Conservation (phyloP, 495 filamentous ascomycete species). For the Aspergillus sclerotioniger region DNA sequence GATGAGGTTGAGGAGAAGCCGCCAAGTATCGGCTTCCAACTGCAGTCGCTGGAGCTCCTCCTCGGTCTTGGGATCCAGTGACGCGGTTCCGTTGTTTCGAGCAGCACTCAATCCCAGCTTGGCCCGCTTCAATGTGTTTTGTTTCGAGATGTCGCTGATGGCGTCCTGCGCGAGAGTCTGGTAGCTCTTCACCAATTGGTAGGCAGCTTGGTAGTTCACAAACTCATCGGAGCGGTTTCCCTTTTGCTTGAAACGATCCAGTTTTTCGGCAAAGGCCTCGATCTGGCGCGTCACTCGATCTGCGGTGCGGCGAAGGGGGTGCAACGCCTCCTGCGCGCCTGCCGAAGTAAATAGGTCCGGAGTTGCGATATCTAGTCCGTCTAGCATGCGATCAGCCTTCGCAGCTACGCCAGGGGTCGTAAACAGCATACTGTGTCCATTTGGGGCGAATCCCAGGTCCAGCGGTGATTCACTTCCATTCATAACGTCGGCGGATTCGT, state of each 20-base stretch:
- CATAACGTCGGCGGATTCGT: conserved; percentile 16
- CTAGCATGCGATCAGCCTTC: conserved; percentile 21
- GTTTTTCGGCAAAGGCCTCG: conserved; percentile 61
- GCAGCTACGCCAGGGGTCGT: neutral
- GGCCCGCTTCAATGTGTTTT: conserved; percentile 37
- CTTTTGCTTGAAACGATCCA: conserved; percentile 57
- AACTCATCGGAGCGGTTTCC: conserved; percentile 36
- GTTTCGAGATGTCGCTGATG: conserved; percentile 38
- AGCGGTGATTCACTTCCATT: conserved; percentile 26
- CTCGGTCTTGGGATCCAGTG: conserved; percentile 36
- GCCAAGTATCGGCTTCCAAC: conserved; percentile 83
- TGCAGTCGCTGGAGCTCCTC: conserved; percentile 65
- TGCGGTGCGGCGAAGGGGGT: conserved; percentile 56
- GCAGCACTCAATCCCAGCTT: conserved; percentile 29
- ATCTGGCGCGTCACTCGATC: conserved; percentile 63
- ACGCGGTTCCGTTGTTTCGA: conserved; percentile 32
- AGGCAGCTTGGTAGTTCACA: conserved; percentile 40
- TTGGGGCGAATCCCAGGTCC: conserved; percentile 12
- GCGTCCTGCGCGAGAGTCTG: conserved; percentile 40
- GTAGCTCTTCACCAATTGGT: conserved; percentile 44
- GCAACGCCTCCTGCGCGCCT: conserved; percentile 49
- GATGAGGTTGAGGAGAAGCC: conserved; percentile 67
- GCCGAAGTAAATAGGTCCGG: conserved; percentile 49
- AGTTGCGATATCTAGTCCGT: conserved; percentile 20
- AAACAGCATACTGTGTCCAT: conserved; percentile 21